phyloP scores from a whole-genome alignment of 306 rosid species.

The peach (Prunus persica) region Prunus_persica_NCBIv2 NC_034015.1:19412501-19413000 shows the following conservation, averaged over 20 bases:
- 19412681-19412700: conserved; percentile 91
- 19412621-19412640: conserved; percentile 77
- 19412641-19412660: conserved; percentile 68
- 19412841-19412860: not conserved
- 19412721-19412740: conserved; percentile 85
- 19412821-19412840: not conserved
- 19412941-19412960: conserved; percentile 97
- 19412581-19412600: conserved; percentile 73
- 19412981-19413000: conserved; percentile 92
- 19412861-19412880: not conserved
- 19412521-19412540: conserved; percentile 61
- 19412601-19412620: conserved; percentile 89
- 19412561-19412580: conserved; percentile 56
- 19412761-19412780: not conserved
- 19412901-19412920: not conserved
- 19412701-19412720: conserved; percentile 98
- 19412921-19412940: conserved; percentile 21
- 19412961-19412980: conserved; percentile 86
- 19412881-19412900: conserved; percentile 2
- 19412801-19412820: not conserved
- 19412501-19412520: not conserved
- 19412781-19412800: not conserved
- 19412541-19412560: conserved; percentile 72
- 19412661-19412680: conserved; percentile 86
- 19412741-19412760: conserved; percentile 14